Base-by-base conservation (phyloP, 495 filamentous ascomycete genomes). In the Aspergillus heteromorphus region DNA sequence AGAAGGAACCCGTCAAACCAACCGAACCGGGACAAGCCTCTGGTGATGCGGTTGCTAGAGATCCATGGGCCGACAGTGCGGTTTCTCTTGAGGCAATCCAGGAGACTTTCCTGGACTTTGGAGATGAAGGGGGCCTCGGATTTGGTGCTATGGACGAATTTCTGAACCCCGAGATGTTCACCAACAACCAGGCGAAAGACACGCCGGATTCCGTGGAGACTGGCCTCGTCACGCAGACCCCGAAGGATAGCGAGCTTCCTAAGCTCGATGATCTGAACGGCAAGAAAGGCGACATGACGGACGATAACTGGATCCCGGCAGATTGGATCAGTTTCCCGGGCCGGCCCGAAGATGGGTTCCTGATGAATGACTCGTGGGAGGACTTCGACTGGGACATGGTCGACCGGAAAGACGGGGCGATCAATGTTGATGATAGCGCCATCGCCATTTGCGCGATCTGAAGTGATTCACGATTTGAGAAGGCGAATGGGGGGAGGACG, bases 81-180 rank as follows among this genome's bases (percentile, higher is more conserved):
- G 68, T 77, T 30, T 71, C 73, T n/a, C 61, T 73, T 7, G 67
- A 73, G 25, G 58, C 65, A 21, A 69, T 79, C 21, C 67, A 72
- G 25, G 71, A 78, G 47, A 68, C 71, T 13, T 78, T 79, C 53
- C 58, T 61, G 25, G 65, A 64, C 25, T 50, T 74, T 13, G 51
- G 54, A 9, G 65, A 65, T n/a, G 64, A 66, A 21, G 56, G 51
- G 9, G 55, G 63, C 14, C 51, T 70, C 9, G 73, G 68, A 2
- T 67, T 64, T 38, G 69, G 72, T 47, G 58, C 68, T 0, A 66
- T 74, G 50, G 73, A 76, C 18, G 65, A 73, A 45, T 75, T 76
- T 45, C 50, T 77, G 56, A 73, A 78, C 42, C 55, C 71, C 16
- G 65, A 76, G 25, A 71, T 74, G 64, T 77, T 75, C 53, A 66